Conservation (phyloP, 352 stramenopile species). For the Peronosclerospora sorghi region DNA sequence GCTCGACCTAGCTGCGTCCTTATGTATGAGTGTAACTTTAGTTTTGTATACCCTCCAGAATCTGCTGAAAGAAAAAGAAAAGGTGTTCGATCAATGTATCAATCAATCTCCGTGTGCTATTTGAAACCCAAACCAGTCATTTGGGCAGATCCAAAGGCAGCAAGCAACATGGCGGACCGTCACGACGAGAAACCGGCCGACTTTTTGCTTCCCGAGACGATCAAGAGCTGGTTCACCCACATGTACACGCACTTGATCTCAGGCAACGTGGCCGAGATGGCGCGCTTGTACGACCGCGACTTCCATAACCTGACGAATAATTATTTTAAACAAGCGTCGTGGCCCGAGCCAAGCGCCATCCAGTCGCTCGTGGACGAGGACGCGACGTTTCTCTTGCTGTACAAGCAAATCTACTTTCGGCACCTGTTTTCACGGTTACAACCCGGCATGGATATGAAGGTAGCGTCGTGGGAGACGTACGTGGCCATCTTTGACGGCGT, state of each 20-base stretch:
- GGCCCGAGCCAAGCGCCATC: conserved; percentile 85
- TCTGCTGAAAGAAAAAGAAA: too few species aligned
- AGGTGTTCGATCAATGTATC: too few species aligned
- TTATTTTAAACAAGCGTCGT: conserved; percentile 93
- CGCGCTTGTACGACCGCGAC: conserved; percentile 80
- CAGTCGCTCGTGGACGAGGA: conserved; percentile 79
- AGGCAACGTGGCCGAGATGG: conserved; percentile 75
- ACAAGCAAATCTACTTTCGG: conserved; percentile 94
- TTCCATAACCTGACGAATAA: conserved; percentile 83
- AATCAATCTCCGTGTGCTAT: too few species aligned
- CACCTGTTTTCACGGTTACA: conserved; percentile 91
- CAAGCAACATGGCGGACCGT: conserved; percentile 38
- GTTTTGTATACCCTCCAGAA: too few species aligned
- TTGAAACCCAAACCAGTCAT: too few species aligned
- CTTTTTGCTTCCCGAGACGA: conserved; percentile 78
- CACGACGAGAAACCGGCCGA: conserved; percentile 80
- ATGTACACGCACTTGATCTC: conserved; percentile 80
- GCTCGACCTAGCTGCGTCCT: too few species aligned
- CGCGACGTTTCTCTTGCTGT: conserved; percentile 90
- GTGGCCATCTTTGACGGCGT: conserved; percentile 90
- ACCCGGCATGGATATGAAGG: conserved; percentile 83
- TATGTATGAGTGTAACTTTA: too few species aligned
- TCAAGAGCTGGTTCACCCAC: conserved; percentile 84
- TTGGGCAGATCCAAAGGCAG: not conserved
- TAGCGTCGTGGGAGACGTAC: conserved; percentile 91